These are phyloP conservation scores for Vigna reflexopilosa DNA, from an alignment of 306 rosid species.

Conservation along the genomic window DNA sequence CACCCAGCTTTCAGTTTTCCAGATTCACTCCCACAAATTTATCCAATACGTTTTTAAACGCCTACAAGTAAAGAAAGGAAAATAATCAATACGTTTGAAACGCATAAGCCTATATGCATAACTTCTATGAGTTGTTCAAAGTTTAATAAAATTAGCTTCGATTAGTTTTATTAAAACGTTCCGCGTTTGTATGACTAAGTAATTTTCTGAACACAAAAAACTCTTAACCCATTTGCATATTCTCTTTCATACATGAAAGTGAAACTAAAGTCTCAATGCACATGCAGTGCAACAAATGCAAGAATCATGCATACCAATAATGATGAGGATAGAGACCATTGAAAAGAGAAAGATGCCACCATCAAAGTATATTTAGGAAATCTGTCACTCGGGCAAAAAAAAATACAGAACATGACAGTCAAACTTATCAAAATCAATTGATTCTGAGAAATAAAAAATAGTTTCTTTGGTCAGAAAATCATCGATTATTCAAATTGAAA, in stretches of 20 bases:
- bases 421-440: conserved; percentile 45
- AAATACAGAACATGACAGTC: conserved; percentile 40
- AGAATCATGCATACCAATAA: conserved; percentile 54
- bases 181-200: conserved; percentile 26
- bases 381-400: conserved; percentile 33
- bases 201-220: conserved; percentile 35
- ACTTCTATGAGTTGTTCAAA: background rate
- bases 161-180: conserved; percentile 28
- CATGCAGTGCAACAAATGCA: conserved; percentile 57
- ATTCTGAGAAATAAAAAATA: conserved; percentile 41
- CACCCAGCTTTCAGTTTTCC: conserved; percentile 58
- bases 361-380: conserved; percentile 45
- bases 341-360: conserved; percentile 52
- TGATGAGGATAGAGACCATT: conserved; percentile 52
- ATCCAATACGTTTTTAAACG: conserved; percentile 78
- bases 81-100: background rate
- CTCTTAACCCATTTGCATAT: conserved; percentile 35
- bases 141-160: conserved; percentile 31
- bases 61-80: conserved; percentile 54
- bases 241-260: conserved; percentile 42
- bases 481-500: conserved; percentile 40
- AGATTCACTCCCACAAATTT: conserved; percentile 79
- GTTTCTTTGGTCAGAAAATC: conserved; percentile 42
- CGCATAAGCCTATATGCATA: background rate
- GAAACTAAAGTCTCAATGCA: conserved; percentile 54